Evolutionary conservation across 257 asterid genomes (phyloP).

Genomic region (Gentiana macrophylla): DNA sequence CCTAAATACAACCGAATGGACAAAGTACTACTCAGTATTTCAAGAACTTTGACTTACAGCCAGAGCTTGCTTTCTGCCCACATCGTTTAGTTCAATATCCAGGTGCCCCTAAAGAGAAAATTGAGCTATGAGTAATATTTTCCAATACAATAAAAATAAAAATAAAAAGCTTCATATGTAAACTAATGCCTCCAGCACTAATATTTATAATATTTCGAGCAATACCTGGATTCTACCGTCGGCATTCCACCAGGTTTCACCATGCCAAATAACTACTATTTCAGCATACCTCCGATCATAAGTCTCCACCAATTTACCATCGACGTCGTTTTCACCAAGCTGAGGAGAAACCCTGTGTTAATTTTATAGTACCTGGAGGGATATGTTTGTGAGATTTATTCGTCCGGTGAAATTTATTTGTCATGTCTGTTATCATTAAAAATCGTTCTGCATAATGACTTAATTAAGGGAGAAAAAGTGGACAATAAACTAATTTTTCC

Average conservation of each 20-base stretch:
- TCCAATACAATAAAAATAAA: not conserved
- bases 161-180: not conserved
- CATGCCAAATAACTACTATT: conserved; percentile 78
- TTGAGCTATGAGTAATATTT: not conserved
- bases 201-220: not conserved
- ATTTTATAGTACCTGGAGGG: no score
- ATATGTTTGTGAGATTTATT: no score
- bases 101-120: no score
- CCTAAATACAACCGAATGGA: not conserved
- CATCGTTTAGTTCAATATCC: conserved; percentile 70
- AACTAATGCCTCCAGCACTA: not conserved
- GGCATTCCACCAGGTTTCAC: conserved; percentile 89
- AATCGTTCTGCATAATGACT: no score
- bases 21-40: not conserved
- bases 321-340: conserved; percentile 13
- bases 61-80: conserved; percentile 72
- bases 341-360: conserved; percentile 20
- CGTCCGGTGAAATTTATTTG: no score
- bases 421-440: no score
- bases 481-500: no score
- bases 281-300: conserved; percentile 36
- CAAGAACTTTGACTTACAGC: conserved; percentile 32
- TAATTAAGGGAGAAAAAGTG: no score
- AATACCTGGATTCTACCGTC: conserved; percentile 68
- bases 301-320: conserved; percentile 13